These are phyloP conservation scores for Cercospora sp. DNA, from an alignment of 2,329 filamentous ascomycete species.

Conservation along the genomic window DNA sequence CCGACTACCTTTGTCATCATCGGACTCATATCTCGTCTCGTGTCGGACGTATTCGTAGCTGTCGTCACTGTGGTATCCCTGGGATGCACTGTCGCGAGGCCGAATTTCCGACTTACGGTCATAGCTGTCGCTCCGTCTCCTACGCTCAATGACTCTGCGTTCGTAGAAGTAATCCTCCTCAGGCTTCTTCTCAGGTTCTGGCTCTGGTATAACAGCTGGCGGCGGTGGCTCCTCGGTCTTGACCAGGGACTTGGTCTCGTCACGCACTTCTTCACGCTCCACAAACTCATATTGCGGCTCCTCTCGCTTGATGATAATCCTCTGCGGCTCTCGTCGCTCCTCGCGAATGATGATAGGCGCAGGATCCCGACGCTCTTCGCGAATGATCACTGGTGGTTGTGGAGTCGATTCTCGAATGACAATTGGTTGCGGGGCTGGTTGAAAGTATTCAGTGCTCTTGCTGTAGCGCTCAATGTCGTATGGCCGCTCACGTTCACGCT, in stretches of 20 bases:
- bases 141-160: slow-evolving; percentile 56
- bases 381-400: slow-evolving; percentile 52
- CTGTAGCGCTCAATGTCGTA: slow-evolving; percentile 55
- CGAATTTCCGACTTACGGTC: slow-evolving; percentile 51
- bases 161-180: slow-evolving; percentile 66
- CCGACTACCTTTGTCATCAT: slow-evolving; percentile 48
- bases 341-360: slow-evolving; percentile 58
- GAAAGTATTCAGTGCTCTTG: slow-evolving; percentile 55
- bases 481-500: slow-evolving; percentile 41
- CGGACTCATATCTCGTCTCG: slow-evolving; percentile 45
- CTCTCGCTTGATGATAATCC: slow-evolving; percentile 59
- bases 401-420: slow-evolving; percentile 54
- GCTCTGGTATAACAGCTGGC: slow-evolving; percentile 23
- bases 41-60: slow-evolving; percentile 60
- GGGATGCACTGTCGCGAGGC: slow-evolving; percentile 56
- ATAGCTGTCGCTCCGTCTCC: slow-evolving; percentile 44
- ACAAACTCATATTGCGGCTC: slow-evolving; percentile 61
- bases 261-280: slow-evolving; percentile 55
- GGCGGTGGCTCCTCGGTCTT: slow-evolving; percentile 45
- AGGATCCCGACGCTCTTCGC: slow-evolving; percentile 51
- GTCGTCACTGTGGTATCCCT: slow-evolving; percentile 59
- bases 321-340: slow-evolving; percentile 45
- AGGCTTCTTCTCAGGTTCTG: slow-evolving; percentile 36
- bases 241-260: slow-evolving; percentile 50
- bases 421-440: slow-evolving; percentile 50